Percentiles rank a stretch among this genome's conserved stretches.
Evolutionary conservation across 2,329 filamentous ascomycete species (phyloP).

Genomic region (Aaosphaeria pasadenensis): DNA sequence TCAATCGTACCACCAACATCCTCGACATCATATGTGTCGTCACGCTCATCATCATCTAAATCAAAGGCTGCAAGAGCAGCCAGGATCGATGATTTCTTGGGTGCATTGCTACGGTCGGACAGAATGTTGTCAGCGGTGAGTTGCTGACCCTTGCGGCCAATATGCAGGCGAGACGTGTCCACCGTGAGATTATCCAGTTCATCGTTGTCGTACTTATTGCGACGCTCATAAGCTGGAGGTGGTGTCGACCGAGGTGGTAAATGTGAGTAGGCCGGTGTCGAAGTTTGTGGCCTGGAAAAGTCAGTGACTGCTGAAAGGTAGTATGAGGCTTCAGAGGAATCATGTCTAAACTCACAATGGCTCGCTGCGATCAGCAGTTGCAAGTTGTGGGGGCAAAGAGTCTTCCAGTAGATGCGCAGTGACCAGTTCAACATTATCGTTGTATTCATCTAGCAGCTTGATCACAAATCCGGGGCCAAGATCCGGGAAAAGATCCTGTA

Average conservation of each 20-base stretch:
- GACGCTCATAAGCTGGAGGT: conserved; percentile 53
- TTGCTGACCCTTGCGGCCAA: conserved; percentile 67
- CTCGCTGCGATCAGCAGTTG: conserved; percentile 61
- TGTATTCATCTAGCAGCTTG: conserved; percentile 75
- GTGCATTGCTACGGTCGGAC: conserved; percentile 60
- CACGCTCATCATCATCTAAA: conserved; percentile 90
- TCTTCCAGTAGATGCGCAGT: conserved; percentile 79
- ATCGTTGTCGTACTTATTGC: conserved; percentile 74
- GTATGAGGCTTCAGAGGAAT: not conserved
- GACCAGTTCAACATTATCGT: conserved; percentile 73
- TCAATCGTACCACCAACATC: conserved; percentile 91
- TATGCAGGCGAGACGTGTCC: conserved; percentile 66
- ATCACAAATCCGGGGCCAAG: conserved; percentile 80
- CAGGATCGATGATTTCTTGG: conserved; percentile 81
- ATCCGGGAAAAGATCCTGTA: conserved; percentile 92
- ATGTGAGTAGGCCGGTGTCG: conserved; percentile 19
- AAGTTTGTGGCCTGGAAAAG: not conserved
- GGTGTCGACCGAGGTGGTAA: conserved; percentile 61
- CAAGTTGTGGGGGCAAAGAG: conserved; percentile 67
- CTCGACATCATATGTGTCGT: conserved; percentile 91
- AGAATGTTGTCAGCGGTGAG: conserved; percentile 72
- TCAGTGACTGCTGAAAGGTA: not conserved
- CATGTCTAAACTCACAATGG: conserved; percentile 46
- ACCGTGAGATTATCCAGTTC: conserved; percentile 69
- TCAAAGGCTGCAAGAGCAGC: conserved; percentile 87